phyloP scores from a whole-genome alignment of 2,329 filamentous ascomycete genomes.

The Westerdykella sp. region DNA sequence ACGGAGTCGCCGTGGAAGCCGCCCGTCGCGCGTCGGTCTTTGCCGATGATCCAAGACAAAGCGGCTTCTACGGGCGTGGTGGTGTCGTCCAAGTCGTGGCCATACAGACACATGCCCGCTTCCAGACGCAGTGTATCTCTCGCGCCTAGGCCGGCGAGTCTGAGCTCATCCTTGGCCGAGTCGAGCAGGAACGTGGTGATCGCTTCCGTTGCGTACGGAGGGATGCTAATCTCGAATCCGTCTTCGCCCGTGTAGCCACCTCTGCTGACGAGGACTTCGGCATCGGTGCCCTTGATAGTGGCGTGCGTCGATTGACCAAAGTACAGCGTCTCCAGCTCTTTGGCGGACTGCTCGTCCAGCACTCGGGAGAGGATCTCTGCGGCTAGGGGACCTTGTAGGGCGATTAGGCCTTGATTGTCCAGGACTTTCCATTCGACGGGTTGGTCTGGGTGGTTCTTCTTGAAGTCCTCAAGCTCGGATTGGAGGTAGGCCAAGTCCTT shows the following conservation, averaged over 20 bases:
- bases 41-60: constrained; percentile 77
- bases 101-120: constrained; percentile 98
- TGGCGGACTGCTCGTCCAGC: constrained; percentile 47
- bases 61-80: constrained; percentile 63
- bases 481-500: constrained; percentile 78
- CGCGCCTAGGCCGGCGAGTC: constrained; percentile 81
- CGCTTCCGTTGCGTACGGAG: constrained; percentile 56
- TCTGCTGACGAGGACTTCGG: constrained; percentile 65
- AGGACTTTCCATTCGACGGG: constrained; percentile 64
- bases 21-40: constrained; percentile 61
- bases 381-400: constrained; percentile 79
- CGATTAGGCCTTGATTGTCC: constrained; percentile 70
- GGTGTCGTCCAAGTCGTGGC: constrained; percentile 85
- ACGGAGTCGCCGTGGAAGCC: constrained; percentile 81
- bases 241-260: constrained; percentile 97
- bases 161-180: constrained; percentile 57
- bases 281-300: constrained; percentile 54
- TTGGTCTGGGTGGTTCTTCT: constrained; percentile 32
- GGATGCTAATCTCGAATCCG: constrained; percentile 92
- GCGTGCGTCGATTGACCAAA: constrained; percentile 72
- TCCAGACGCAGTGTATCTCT: constrained; percentile 89
- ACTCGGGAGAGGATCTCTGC: constrained; percentile 61
- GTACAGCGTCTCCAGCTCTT: constrained; percentile 55
- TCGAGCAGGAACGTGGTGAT: constrained; percentile 66
- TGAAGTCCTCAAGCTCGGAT: constrained; percentile 55